Conservation (phyloP, 2,329 filamentous ascomycete genomes). For the Ascosphaera apis region DNA sequence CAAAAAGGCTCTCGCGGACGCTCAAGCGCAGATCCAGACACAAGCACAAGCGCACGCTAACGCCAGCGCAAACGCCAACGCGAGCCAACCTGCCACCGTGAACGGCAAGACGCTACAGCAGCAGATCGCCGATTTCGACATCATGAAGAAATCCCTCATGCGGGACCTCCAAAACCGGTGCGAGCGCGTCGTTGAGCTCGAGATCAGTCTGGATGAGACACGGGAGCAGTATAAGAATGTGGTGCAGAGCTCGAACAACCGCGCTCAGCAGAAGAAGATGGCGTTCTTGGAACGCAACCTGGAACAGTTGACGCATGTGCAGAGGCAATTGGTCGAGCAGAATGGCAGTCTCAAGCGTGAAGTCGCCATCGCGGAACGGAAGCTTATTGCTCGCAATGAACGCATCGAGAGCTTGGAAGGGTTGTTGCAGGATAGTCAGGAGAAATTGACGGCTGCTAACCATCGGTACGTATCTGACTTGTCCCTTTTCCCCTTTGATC, state of each 20-base stretch:
- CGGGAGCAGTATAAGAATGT: conserved; percentile 99
- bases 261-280: conserved; percentile 99
- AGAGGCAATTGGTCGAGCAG: conserved; percentile 92
- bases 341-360: conserved; percentile 97
- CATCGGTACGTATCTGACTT: conserved; percentile 49
- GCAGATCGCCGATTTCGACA: conserved; percentile 95
- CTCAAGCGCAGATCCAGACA: conserved; percentile 32
- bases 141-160: conserved; percentile 99
- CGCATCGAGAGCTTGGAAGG: conserved; percentile 84
- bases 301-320: conserved; percentile 90
- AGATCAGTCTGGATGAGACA: conserved; percentile 92
- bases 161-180: conserved; percentile 94
- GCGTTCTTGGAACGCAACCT: conserved; percentile 96
- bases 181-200: conserved; percentile 90
- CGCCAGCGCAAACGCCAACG: conserved; percentile 26
- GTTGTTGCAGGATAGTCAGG: conserved; percentile 86
- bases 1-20: conserved; percentile 56
- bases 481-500: conserved; percentile 3
- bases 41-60: conserved; percentile 27
- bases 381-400: conserved; percentile 89
- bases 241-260: conserved; percentile 85
- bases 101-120: conserved; percentile 88
- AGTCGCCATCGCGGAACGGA: conserved; percentile 92
- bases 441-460: conserved; percentile 92
- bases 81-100: conserved; percentile 22